These are phyloP conservation scores for Stemphylium lycopersici DNA, from an alignment of 2,329 filamentous ascomycete genomes.

Conservation along the genomic window DNA sequence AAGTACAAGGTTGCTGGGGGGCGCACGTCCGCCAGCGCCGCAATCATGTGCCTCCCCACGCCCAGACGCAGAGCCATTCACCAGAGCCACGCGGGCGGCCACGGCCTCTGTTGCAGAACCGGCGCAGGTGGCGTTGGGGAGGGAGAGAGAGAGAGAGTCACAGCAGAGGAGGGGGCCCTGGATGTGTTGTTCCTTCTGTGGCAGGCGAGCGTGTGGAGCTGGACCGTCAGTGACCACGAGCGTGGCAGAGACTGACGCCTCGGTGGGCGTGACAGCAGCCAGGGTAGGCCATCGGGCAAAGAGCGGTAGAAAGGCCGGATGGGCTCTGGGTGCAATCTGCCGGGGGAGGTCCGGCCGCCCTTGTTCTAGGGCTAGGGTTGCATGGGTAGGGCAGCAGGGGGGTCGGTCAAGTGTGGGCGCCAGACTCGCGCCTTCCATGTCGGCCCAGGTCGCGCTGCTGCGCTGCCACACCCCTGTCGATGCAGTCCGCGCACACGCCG, in stretches of 20 bases:
- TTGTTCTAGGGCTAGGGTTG: conserved; percentile 18
- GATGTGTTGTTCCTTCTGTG: conserved; percentile 9
- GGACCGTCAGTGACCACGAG: conserved; percentile 4
- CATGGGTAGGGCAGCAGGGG: conserved; percentile 18
- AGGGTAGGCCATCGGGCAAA: conserved; percentile 4
- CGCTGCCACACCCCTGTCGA: conserved; percentile 18
- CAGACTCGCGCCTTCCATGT: conserved; percentile 26
- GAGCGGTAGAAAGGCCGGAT: conserved; percentile 20
- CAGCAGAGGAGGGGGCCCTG: conserved; percentile 3
- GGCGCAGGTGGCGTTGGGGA: conserved; percentile 10
- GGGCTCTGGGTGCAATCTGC: conserved; percentile 27
- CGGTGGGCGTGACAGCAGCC: neutral
- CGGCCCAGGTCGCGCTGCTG: conserved; percentile 23
- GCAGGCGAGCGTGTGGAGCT: neutral
- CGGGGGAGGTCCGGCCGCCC: conserved; percentile 27
- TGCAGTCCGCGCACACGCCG: conserved; percentile 17
- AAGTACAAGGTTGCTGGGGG: conserved; percentile 20
- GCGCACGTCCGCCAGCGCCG: conserved; percentile 27
- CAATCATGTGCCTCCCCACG: conserved; percentile 45
- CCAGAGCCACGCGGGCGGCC: conserved; percentile 28
- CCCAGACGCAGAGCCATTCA: conserved; percentile 33
- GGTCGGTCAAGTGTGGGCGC: conserved; percentile 19
- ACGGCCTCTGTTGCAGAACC: conserved; percentile 21
- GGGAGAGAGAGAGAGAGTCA: too few species aligned
- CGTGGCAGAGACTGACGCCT: conserved; percentile 11